Evolutionary conservation across 208 protist species (phyloP), one percentile per base, ranked within the genome.

Genomic region (Crithidia expoeki): DNA sequence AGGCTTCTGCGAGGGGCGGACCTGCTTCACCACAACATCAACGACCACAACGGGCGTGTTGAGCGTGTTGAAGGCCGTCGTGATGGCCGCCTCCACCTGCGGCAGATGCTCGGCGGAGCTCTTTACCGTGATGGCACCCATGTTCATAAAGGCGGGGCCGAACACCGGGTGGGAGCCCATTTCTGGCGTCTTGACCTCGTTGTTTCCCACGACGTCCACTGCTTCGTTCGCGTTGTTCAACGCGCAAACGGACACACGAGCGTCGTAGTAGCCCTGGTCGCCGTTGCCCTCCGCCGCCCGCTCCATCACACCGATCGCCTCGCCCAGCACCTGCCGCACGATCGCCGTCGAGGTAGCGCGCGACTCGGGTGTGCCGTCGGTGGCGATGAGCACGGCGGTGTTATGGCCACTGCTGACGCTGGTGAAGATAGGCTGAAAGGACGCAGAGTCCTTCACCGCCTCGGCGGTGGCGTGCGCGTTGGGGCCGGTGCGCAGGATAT

Each of bases 151-250:
- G 60, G 74, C 76, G 12, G 80, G 68, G 23, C 85, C 82, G 33
- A 81, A 91, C 21, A 88, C 69, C 21, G 85, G 85, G 53, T 85
- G 76, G 2, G 85, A 88, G 61, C 82, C 85, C 17, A 88, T 59
- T 38, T 83, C 71, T 0, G 70, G 32, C 25, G 38, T 34, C 66
- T 74, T 85, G 28, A 38, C 36, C 19, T 61, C 63, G 7, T 23
- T 30, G 32, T 38, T 53, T 27, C 64, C 67, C 33, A 79, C 34
- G 10, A 76, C 27, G 56, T 84, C 79, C 27, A 78, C 40, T 36
- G 59, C 71, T 71, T 83, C 74, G 32, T 42, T 81, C 10, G 75
- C 33, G 59, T 28, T 74, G 32, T 69, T 74, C 36, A 81, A 50
- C 42, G 70, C 72, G 50, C 73, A 80, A 47, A 64, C 77, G 28